Base-by-base conservation (phyloP, 306 rosid species). In the Geum urbanum region DNA sequence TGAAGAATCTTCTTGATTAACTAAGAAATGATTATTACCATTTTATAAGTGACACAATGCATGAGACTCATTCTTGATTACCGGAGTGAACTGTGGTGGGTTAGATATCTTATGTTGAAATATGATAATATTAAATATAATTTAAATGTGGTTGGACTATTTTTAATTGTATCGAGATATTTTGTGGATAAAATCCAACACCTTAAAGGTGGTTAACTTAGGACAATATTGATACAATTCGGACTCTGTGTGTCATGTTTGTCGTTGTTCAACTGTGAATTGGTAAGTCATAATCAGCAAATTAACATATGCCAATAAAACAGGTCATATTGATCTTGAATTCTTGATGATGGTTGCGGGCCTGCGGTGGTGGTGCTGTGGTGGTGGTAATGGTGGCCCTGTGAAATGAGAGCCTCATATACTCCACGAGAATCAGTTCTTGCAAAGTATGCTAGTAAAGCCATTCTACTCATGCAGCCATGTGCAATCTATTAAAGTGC, bases 371-470 rank as follows among this genome's bases (percentile, higher is more conserved):
- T 32, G 69, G 18, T 8, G 71, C 4, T 32, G 53, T 15, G 20
- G 18, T 27, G 41, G 63, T 32, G 40, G n/a, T 22, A 11, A 19
- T 32, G 69, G 18, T 8, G 71, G 6, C 46, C 32, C 27, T 8
- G 45, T 15, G 32, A 16, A 32, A 39, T 35, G 59, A n/a, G 6
- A 18, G 48, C 18, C 35, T 50, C 6, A n/a, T 52, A 7, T 11
- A 32, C 49, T 53, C 53, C 53, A 43, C 73, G 47, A 69, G 47
- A 69, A 53, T 20, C 22, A 12, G 46, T 52, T 63, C 54, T 64
- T 64, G 51, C 72, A 19, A 52, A 45, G 63, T 27, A 57, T 22
- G 37, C 37, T 32, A 32, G 37, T 32, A 27, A 12, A 12, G 18
- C 62, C 13, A 16, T 22, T 57, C 22, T 4, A 44, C 63, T 41